phyloP scores from a whole-genome alignment of 495 filamentous ascomycete genomes.

The Geopyxis carbonaria region DNA sequence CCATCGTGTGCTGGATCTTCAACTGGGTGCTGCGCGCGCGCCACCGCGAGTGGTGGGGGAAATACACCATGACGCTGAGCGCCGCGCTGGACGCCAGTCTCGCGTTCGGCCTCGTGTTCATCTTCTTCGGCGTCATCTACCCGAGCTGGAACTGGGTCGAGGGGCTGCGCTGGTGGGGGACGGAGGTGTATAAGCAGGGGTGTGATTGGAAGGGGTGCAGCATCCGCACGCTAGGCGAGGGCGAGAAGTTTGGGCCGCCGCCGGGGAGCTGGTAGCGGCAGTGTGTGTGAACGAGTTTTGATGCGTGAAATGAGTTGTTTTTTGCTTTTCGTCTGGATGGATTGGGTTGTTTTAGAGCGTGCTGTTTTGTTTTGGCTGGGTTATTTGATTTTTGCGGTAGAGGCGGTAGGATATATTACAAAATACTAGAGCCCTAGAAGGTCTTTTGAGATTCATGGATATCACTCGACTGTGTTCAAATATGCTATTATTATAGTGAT shows the following conservation, averaged over 20 bases:
- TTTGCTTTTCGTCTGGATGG: background rate
- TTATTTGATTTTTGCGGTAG: background rate
- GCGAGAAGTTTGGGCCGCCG: conserved; percentile 41
- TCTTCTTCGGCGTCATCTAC: conserved; percentile 70
- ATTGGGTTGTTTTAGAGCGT: background rate
- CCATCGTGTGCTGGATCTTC: conserved; percentile 63
- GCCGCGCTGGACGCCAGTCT: conserved; percentile 69
- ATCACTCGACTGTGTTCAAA: too few species aligned
- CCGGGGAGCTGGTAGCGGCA: conserved; percentile 29
- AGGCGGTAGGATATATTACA: too few species aligned
- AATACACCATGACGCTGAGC: conserved; percentile 75
- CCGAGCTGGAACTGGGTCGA: conserved; percentile 48
- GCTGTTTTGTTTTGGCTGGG: background rate
- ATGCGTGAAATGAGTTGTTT: background rate
- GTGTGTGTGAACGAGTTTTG: background rate
- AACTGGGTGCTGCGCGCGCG: conserved; percentile 54
- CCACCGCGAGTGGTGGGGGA: conserved; percentile 61
- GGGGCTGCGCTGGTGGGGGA: conserved; percentile 58
- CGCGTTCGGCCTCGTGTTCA: conserved; percentile 58
- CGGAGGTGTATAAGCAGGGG: conserved; percentile 48
- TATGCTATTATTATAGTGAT: too few species aligned
- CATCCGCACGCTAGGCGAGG: conserved; percentile 35
- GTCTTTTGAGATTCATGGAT: too few species aligned
- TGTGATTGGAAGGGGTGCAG: conserved; percentile 50
- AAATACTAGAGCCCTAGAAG: too few species aligned